phyloP scores from a whole-genome alignment of 2,329 filamentous ascomycete genomes.

The Aspergillus ruber region DNA sequence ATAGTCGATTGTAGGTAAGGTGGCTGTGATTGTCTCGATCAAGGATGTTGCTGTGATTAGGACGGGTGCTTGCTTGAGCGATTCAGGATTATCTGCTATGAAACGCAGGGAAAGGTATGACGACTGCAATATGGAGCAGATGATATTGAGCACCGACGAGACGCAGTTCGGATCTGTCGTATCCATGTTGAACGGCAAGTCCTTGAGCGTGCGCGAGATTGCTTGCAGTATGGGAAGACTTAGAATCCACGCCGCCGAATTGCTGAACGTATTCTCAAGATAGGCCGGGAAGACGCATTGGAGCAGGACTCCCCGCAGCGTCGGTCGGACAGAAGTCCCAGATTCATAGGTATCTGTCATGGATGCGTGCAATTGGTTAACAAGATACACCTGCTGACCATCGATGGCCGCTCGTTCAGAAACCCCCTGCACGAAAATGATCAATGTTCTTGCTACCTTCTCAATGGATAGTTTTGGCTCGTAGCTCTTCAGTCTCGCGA shows the following conservation, averaged over 20 bases:
- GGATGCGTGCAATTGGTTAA: slow-evolving; percentile 47
- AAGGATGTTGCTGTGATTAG: slow-evolving; percentile 34
- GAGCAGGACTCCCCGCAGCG: slow-evolving; percentile 47
- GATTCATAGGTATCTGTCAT: slow-evolving; percentile 41
- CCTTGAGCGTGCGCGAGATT: slow-evolving; percentile 35
- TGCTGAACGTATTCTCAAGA: slow-evolving; percentile 43
- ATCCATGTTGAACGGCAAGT: slow-evolving; percentile 42
- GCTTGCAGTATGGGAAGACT: slow-evolving; percentile 48
- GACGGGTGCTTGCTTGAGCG: slow-evolving; percentile 34
- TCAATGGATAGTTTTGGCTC: slow-evolving; percentile 46
- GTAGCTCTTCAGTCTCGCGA: slow-evolving; percentile 55
- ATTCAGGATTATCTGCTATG: slow-evolving; percentile 26
- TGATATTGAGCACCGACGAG: slow-evolving; percentile 27
- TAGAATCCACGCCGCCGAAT: slow-evolving; percentile 46
- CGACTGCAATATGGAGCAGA: slow-evolving; percentile 34
- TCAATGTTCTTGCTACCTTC: slow-evolving; percentile 49
- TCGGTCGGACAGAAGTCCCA: slow-evolving; percentile 35
- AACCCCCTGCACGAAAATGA: slow-evolving; percentile 54
- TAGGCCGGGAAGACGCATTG: slow-evolving; percentile 54
- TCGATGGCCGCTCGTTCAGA: slow-evolving; percentile 54
- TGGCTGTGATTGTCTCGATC: slow-evolving; percentile 36
- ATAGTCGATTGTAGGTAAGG: slow-evolving; percentile 43
- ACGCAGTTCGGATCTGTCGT: slow-evolving; percentile 35
- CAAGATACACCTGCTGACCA: slow-evolving; percentile 51
- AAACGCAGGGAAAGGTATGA: slow-evolving; percentile 30